Percentiles rank a stretch among this genome's conserved stretches.
These are phyloP conservation scores for Metschnikowia anglica DNA, from an alignment of 805 yeast genomes.

Conservation along the genomic window DNA sequence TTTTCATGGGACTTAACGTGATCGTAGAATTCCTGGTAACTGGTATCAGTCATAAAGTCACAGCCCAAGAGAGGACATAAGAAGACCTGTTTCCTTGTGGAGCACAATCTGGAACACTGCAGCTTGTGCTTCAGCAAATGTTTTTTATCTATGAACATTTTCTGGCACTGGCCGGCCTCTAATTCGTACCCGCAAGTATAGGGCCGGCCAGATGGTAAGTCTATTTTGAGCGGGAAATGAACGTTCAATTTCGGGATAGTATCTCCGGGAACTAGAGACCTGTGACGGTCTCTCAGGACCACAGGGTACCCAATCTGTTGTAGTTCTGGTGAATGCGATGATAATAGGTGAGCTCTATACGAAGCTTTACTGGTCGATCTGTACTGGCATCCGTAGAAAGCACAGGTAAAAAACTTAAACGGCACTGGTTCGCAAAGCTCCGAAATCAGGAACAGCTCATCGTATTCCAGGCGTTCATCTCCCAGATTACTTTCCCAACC, in stretches of 20 bases:
- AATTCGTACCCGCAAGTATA: constrained; percentile 5
- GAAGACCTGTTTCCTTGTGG: constrained; percentile 32
- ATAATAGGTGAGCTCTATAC: constrained; percentile 16
- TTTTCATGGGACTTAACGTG: constrained; percentile 12
- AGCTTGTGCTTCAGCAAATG: constrained; percentile 26
- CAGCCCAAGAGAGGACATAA: constrained; percentile 43
- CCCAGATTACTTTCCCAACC: not conserved
- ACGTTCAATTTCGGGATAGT: constrained; percentile 16
- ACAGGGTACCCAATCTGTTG: constrained; percentile 21
- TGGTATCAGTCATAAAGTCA: constrained; percentile 36
- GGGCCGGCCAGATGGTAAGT: constrained; percentile 12
- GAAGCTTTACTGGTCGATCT: constrained; percentile 10
- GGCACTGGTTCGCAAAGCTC: constrained; percentile 7
- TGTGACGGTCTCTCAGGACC: not conserved
- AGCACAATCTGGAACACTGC: constrained; percentile 23
- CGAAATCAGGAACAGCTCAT: constrained; percentile 13
- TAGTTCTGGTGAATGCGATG: constrained; percentile 13
- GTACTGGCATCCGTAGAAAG: constrained; percentile 15
- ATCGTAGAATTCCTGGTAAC: constrained; percentile 11
- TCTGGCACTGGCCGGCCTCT: constrained; percentile 10
- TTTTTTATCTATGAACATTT: constrained; percentile 14
- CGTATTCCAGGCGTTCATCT: not conserved
- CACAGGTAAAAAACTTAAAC: constrained; percentile 13
- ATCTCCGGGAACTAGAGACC: constrained; percentile 11
- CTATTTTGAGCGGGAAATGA: constrained; percentile 18